phyloP scores from a whole-genome alignment of 768 basidiomycete genomes.

The Boletus patriciae region DNA sequence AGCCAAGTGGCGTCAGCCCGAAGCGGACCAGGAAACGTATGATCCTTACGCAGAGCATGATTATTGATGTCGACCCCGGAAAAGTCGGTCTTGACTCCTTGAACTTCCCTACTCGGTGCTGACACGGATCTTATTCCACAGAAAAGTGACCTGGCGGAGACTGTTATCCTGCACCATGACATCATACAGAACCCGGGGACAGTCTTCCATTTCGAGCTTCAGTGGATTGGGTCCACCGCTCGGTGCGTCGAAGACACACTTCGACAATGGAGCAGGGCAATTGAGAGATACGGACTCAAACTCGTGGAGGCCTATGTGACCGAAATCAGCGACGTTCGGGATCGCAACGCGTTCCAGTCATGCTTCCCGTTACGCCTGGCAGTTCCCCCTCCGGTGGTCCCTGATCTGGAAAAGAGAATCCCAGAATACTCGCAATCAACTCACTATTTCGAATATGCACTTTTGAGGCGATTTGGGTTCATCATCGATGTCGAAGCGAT shows the following conservation, averaged over 20 bases:
- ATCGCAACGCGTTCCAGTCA: conserved; percentile 88
- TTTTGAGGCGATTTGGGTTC: conserved; percentile 77
- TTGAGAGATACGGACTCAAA: conserved; percentile 87
- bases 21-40: conserved; percentile 57
- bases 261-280: conserved; percentile 74
- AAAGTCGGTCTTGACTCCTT: conserved; percentile 48
- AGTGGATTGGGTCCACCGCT: conserved; percentile 95
- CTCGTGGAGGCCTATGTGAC: conserved; percentile 93
- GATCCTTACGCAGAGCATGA: conserved; percentile 85
- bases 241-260: conserved; percentile 88
- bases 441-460: conserved; percentile 79
- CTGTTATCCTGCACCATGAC: conserved; percentile 88
- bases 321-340: conserved; percentile 84
- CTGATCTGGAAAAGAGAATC: conserved; percentile 64
- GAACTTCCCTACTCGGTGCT: conserved; percentile 1
- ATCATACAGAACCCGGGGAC: conserved; percentile 93
- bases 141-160: conserved; percentile 86
- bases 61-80: conserved; percentile 81
- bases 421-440: conserved; percentile 63
- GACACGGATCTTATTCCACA: conserved; percentile 32
- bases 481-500: conserved; percentile 82
- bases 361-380: conserved; percentile 83
- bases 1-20: conserved; percentile 38
- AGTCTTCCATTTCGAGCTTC: conserved; percentile 95
- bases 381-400: conserved; percentile 68